These are phyloP conservation scores for Dictyostelium brefeldianum DNA, from an alignment of 78 protist species.

Conservation along the genomic window DNA sequence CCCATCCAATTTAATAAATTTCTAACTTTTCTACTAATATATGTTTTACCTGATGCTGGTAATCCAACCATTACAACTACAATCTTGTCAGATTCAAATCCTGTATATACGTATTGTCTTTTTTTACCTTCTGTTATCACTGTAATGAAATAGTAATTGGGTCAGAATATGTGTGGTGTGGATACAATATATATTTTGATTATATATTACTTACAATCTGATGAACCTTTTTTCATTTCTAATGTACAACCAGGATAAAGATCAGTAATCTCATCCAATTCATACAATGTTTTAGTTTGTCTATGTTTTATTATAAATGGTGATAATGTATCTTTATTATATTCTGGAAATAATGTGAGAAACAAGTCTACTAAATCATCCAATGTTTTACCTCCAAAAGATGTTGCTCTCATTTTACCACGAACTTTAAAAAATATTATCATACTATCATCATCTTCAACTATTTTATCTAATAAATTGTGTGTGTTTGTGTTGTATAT, in stretches of 20 bases:
- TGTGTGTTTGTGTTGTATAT: no score
- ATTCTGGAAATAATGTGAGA: constrained; percentile 45
- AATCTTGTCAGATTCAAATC: constrained; percentile 80
- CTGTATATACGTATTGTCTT: constrained; percentile 78
- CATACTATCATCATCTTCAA: neutral
- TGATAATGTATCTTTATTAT: constrained; percentile 33
- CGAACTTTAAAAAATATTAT: constrained; percentile 65
- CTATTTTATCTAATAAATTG: no score
- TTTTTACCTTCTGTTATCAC: constrained; percentile 67
- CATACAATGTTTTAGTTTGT: constrained; percentile 52
- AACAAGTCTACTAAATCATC: constrained; percentile 64
- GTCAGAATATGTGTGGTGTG: no score
- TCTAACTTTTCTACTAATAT: constrained; percentile 82
- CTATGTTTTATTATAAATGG: constrained; percentile 73
- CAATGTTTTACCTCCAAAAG: constrained; percentile 36
- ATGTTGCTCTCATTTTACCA: constrained; percentile 46
- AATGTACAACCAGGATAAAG: constrained; percentile 76
- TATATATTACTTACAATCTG: constrained; percentile 15
- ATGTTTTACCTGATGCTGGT: constrained; percentile 94
- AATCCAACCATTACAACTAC: constrained; percentile 92
- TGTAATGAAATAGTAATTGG: neutral
- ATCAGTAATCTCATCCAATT: constrained; percentile 68
- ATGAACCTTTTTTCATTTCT: constrained; percentile 71
- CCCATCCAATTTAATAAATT: constrained; percentile 89
- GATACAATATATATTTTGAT: no score